phyloP scores from a whole-genome alignment of 2,329 filamentous ascomycete genomes.

The Fusarium sp. region DNA sequence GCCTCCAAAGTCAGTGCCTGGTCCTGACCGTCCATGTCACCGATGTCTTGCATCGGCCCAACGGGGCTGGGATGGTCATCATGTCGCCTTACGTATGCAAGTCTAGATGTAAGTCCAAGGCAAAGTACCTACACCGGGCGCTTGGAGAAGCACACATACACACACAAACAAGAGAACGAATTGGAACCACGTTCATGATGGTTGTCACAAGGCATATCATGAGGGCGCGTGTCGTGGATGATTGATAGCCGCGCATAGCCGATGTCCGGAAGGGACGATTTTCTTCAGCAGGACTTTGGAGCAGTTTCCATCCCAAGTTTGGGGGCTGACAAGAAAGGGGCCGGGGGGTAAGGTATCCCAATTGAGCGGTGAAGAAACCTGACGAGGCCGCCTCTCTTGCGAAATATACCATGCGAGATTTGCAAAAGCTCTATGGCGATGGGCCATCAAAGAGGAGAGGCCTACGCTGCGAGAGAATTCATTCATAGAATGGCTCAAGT shows the following conservation, averaged over 20 bases:
- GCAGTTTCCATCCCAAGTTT: background rate
- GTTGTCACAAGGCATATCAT: constrained; percentile 4
- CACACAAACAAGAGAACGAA: background rate
- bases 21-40: constrained; percentile 3
- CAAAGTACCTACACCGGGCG: background rate
- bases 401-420: constrained; percentile 4
- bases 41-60: constrained; percentile 36
- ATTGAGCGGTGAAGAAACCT: constrained; percentile 4
- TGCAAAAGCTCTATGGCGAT: background rate
- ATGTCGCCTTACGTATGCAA: constrained; percentile 3
- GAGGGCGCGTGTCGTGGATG: constrained; percentile 1
- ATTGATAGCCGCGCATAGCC: constrained; percentile 35
- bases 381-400: background rate
- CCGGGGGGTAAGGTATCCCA: background rate
- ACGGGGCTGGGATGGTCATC: constrained; percentile 11
- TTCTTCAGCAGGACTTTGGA: background rate
- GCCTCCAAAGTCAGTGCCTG: background rate
- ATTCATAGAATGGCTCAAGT: constrained; percentile 18
- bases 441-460: background rate
- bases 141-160: background rate
- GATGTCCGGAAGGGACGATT: constrained; percentile 21
- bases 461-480: background rate
- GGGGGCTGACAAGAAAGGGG: background rate
- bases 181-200: background rate
- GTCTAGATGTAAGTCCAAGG: background rate